Evolutionary conservation across 805 yeast species (phyloP).

Genomic region (Komagataella pseudopastoris): DNA sequence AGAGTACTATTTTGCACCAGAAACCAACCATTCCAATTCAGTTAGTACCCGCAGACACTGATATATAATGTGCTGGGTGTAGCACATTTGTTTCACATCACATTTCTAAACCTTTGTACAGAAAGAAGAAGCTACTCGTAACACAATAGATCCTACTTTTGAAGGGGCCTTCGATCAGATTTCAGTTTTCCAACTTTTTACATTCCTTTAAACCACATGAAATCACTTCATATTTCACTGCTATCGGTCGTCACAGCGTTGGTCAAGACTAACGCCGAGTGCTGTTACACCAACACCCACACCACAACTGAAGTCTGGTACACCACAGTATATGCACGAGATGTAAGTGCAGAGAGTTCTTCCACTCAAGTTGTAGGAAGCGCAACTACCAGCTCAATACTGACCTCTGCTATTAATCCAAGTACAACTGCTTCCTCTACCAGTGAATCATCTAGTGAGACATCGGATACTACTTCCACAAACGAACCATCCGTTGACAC

Average conservation of each 20-base stretch:
- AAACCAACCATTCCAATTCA: neutral
- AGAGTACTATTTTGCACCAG: neutral
- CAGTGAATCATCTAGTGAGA: slow-evolving; percentile 5
- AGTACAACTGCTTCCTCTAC: slow-evolving; percentile 7
- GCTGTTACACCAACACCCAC: neutral
- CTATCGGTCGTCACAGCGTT: neutral
- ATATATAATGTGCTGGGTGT: neutral
- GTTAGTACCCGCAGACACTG: neutral
- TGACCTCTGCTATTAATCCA: slow-evolving; percentile 5
- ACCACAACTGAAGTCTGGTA: neutral
- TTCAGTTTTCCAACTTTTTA: neutral
- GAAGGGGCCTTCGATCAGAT: neutral
- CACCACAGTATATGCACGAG: neutral
- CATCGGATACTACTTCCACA: neutral
- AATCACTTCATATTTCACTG: neutral
- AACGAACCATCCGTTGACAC: too few relatives aligned
- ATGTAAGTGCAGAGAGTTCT: neutral
- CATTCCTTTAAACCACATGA: neutral
- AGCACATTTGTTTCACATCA: neutral
- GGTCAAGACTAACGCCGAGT: neutral
- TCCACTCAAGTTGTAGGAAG: neutral
- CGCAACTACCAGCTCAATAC: neutral
- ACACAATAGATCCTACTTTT: neutral
- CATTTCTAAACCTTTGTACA: neutral
- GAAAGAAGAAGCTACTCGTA: neutral